phyloP scores from a whole-genome alignment of 2,329 filamentous ascomycete genomes.

The Botrytis porri region DNA sequence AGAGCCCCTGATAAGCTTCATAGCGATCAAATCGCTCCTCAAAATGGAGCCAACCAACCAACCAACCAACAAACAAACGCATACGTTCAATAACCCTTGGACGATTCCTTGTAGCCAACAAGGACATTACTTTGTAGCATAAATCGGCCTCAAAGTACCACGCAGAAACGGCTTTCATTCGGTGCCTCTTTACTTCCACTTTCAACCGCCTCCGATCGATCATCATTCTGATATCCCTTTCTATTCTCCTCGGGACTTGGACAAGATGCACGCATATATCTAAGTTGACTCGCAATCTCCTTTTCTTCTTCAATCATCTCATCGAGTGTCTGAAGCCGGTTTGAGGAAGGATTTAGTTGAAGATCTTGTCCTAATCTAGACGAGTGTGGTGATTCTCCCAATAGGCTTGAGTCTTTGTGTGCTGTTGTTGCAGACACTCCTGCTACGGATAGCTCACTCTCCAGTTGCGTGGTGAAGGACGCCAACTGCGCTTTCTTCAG shows the following conservation, averaged over 20 bases:
- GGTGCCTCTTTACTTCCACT: neutral
- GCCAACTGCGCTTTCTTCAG: neutral
- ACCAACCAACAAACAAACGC: neutral
- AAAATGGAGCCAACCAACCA: neutral
- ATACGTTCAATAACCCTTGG: neutral
- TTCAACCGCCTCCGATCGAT: neutral
- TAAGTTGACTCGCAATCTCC: neutral
- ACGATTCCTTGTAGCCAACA: neutral
- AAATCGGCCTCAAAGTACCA: neutral
- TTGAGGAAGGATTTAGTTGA: neutral
- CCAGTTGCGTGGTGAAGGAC: neutral
- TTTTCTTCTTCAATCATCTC: conserved; percentile 2
- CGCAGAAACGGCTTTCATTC: neutral
- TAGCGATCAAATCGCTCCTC: neutral
- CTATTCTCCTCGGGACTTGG: neutral
- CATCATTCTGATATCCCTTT: neutral
- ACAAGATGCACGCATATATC: neutral
- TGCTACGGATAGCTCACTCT: neutral
- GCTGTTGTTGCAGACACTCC: neutral
- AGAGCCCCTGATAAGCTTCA: neutral
- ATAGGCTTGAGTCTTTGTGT: neutral
- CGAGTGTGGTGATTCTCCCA: neutral
- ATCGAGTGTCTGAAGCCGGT: neutral
- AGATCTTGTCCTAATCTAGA: neutral
- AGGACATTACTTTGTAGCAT: neutral